Evolutionary conservation across 2,329 filamentous ascomycete genomes (phyloP).

Genomic region (Pestalotiopsis sp.): DNA sequence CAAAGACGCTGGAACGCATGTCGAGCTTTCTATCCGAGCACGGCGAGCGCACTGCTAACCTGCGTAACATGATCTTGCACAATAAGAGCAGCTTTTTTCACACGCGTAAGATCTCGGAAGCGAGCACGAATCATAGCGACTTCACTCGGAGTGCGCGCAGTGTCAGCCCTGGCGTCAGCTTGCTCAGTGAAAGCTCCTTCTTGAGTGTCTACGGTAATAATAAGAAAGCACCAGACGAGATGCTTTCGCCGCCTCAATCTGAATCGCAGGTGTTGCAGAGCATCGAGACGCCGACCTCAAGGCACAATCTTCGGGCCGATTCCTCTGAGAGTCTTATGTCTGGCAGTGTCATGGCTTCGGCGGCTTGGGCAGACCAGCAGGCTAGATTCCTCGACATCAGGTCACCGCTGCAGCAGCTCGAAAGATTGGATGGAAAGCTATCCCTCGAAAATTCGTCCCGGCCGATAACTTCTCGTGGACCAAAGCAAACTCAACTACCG

Average conservation of each 20-base stretch:
- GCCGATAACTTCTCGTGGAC: slow-evolving; percentile 27
- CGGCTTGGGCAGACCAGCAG: slow-evolving; percentile 41
- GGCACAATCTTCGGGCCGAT: slow-evolving; percentile 15
- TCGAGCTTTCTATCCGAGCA: slow-evolving; percentile 66
- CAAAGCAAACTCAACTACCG: slow-evolving; percentile 11
- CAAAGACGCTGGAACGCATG: slow-evolving; percentile 54
- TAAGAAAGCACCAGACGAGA: slow-evolving; percentile 24
- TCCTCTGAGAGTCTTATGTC: not conserved
- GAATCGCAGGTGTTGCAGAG: slow-evolving; percentile 20
- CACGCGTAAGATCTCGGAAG: slow-evolving; percentile 49
- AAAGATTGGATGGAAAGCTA: slow-evolving; percentile 39
- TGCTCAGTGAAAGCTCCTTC: slow-evolving; percentile 70
- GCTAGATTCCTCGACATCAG: slow-evolving; percentile 45
- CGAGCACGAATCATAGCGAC: slow-evolving; percentile 36
- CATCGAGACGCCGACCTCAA: slow-evolving; percentile 14
- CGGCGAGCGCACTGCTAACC: slow-evolving; percentile 60
- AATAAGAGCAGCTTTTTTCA: slow-evolving; percentile 50
- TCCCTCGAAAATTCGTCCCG: slow-evolving; percentile 29
- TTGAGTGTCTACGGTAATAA: slow-evolving; percentile 61
- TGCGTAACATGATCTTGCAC: slow-evolving; percentile 61
- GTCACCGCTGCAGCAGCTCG: slow-evolving; percentile 54
- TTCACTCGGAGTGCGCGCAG: slow-evolving; percentile 37
- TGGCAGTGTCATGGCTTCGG: not conserved
- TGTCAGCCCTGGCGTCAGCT: slow-evolving; percentile 60
- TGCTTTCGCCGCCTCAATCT: slow-evolving; percentile 15